Conservation (phyloP, 2,329 filamentous ascomycete genomes). For the Clarireedia homoeocarpa region DNA sequence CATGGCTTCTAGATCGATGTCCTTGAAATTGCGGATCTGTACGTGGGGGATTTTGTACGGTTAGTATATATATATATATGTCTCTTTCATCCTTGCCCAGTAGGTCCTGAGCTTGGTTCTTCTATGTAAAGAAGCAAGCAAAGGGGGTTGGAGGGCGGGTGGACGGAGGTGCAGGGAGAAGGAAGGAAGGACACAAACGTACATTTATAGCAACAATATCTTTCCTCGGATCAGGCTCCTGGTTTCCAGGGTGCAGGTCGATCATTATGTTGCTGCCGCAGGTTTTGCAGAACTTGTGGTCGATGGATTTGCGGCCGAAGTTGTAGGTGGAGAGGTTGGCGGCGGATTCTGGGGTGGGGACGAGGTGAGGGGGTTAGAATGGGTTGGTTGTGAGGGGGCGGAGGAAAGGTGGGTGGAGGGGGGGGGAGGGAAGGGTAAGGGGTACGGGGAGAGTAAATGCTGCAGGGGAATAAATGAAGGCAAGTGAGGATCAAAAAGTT, state of each 20-base stretch:
- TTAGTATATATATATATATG: background rate
- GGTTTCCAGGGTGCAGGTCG: conserved; percentile 10
- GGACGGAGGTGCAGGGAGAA: background rate
- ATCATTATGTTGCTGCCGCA: conserved; percentile 20
- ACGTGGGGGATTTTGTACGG: background rate
- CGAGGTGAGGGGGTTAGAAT: background rate
- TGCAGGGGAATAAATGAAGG: background rate
- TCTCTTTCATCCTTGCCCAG: background rate
- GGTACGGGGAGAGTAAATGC: background rate
- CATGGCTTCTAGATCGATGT: conserved; percentile 18
- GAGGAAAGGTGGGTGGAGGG: background rate
- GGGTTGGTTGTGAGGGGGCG: background rate
- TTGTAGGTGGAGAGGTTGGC: conserved; percentile 10
- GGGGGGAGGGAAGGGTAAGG: background rate
- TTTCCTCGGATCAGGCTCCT: conserved; percentile 14
- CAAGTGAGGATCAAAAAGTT: background rate
- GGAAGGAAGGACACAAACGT: background rate
- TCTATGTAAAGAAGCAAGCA: background rate
- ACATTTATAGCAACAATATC: conserved; percentile 21
- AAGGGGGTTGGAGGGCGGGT: background rate
- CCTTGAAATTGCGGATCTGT: conserved; percentile 19
- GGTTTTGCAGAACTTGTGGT: conserved; percentile 19
- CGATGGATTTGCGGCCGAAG: conserved; percentile 12
- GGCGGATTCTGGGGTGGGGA: background rate
- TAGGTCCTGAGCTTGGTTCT: background rate